Conservation (phyloP, 345 rosid species). For the Syzygium oleosum region DNA sequence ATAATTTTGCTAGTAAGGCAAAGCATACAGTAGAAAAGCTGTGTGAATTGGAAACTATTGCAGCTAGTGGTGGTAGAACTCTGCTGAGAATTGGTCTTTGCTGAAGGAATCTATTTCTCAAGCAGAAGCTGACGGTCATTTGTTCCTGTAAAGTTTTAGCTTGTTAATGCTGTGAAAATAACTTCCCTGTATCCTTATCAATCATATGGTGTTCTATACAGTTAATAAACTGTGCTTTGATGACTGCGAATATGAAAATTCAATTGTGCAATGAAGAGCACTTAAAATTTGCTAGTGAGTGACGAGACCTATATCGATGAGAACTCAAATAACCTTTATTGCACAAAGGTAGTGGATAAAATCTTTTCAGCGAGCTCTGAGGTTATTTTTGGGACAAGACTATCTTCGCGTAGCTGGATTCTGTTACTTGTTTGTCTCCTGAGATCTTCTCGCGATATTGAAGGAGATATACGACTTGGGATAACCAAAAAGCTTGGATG, state of each 20-base stretch:
- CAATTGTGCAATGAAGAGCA: slow-evolving; percentile 38
- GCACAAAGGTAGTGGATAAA: slow-evolving; percentile 23
- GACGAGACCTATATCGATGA: slow-evolving; percentile 18
- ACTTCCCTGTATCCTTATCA: slow-evolving; percentile 58
- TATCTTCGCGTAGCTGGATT: slow-evolving; percentile 41
- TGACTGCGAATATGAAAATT: slow-evolving; percentile 49
- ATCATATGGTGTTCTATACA: slow-evolving; percentile 48
- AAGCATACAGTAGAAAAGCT: slow-evolving; percentile 40
- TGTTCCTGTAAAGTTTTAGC: slow-evolving; percentile 81
- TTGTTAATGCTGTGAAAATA: slow-evolving; percentile 69
- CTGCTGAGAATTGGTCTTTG: slow-evolving; percentile 70
- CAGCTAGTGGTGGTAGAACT: slow-evolving; percentile 72
- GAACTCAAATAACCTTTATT: slow-evolving; percentile 9
- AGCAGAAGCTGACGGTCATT: slow-evolving; percentile 72
- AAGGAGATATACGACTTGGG: slow-evolving; percentile 36
- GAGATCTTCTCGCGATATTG: slow-evolving; percentile 40
- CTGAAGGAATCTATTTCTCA: slow-evolving; percentile 47
- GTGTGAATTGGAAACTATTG: slow-evolving; percentile 64
- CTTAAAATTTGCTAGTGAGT: slow-evolving; percentile 43
- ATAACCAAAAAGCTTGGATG: slow-evolving; percentile 50
- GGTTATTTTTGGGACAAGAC: slow-evolving; percentile 20
- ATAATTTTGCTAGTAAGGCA: slow-evolving; percentile 33
- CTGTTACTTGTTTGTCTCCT: slow-evolving; percentile 43
- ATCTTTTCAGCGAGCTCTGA: slow-evolving; percentile 38
- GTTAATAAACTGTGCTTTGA: slow-evolving; percentile 35